phyloP scores from a whole-genome alignment of 306 rosid genomes.

The Pueraria montana region DNA sequence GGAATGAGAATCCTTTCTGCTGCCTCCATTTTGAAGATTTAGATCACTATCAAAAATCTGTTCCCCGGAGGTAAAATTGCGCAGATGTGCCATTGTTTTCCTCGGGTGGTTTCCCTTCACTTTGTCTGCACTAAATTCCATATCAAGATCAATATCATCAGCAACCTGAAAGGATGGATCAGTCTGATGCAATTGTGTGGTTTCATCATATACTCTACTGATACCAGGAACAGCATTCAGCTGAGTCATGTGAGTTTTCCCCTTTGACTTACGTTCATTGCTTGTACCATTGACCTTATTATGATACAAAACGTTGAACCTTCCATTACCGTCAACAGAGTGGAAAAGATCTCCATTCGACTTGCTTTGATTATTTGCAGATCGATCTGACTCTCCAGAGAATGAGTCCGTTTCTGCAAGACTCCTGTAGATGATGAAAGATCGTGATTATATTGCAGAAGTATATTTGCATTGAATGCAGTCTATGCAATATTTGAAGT shows the following conservation, averaged over 20 bases:
- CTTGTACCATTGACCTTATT: conserved; percentile 7
- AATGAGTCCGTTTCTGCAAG: conserved; percentile 6
- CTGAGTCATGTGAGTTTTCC: background rate
- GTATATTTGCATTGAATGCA: background rate
- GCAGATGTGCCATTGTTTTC: background rate
- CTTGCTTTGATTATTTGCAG: background rate
- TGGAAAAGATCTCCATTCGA: background rate
- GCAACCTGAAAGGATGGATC: background rate
- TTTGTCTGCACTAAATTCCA: background rate
- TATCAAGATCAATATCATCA: conserved; percentile 19
- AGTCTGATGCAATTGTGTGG: background rate
- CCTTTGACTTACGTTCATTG: background rate
- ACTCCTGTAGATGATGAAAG: conserved; percentile 11
- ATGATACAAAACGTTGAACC: background rate
- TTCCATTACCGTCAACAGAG: background rate
- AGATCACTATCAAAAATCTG: conserved; percentile 3
- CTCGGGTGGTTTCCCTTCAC: background rate
- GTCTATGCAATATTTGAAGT: background rate
- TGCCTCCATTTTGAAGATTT: conserved; percentile 1
- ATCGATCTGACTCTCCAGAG: conserved; percentile 11
- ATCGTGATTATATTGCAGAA: background rate
- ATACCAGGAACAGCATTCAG: background rate
- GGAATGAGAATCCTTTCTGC: background rate
- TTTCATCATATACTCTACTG: background rate
- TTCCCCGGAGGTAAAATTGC: background rate